Evolutionary conservation across 176 grass and related monocot species (phyloP).

Genomic region (Hordeum marinum): DNA sequence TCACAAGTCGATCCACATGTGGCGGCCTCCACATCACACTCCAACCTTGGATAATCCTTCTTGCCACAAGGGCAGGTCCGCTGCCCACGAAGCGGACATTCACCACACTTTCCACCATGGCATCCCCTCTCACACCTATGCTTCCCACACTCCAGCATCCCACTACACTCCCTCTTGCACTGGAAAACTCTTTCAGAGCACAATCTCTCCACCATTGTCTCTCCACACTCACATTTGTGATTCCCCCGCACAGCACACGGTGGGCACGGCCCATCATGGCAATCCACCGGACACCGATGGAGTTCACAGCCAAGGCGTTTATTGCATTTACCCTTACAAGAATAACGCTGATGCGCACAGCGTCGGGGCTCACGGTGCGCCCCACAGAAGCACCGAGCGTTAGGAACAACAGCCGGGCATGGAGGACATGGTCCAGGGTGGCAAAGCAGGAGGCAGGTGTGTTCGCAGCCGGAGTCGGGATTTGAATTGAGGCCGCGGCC

Average conservation of each 20-base stretch:
- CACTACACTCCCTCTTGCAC: conserved; percentile 55
- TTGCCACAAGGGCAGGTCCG: conserved; percentile 85
- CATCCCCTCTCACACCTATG: conserved; percentile 89
- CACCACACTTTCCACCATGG: conserved; percentile 67
- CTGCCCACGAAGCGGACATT: conserved; percentile 74
- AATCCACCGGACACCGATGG: conserved; percentile 54
- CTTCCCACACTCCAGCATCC: conserved; percentile 61
- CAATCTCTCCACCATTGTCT: conserved; percentile 41
- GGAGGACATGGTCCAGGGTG: conserved; percentile 91
- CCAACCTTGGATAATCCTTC: conserved; percentile 64
- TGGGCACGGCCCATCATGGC: conserved; percentile 66
- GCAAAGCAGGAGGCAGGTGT: conserved; percentile 80
- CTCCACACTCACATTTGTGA: conserved; percentile 66
- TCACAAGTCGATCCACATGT: conserved; percentile 79
- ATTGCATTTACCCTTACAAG: conserved; percentile 49
- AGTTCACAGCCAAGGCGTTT: conserved; percentile 58
- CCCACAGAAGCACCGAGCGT: conserved; percentile 68
- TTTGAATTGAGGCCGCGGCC: conserved; percentile 44
- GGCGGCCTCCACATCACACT: conserved; percentile 65
- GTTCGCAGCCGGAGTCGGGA: conserved; percentile 46
- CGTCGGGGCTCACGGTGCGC: conserved; percentile 46
- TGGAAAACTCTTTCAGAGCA: conserved; percentile 64
- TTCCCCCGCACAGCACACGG: conserved; percentile 50
- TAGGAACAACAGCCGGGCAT: conserved; percentile 57
- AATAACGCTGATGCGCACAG: conserved; percentile 73